Evolutionary conservation across 352 stramenopile genomes (phyloP), one percentile per base, ranked within the genome.

Genomic region (Thalassiosira livingstoniorum): DNA sequence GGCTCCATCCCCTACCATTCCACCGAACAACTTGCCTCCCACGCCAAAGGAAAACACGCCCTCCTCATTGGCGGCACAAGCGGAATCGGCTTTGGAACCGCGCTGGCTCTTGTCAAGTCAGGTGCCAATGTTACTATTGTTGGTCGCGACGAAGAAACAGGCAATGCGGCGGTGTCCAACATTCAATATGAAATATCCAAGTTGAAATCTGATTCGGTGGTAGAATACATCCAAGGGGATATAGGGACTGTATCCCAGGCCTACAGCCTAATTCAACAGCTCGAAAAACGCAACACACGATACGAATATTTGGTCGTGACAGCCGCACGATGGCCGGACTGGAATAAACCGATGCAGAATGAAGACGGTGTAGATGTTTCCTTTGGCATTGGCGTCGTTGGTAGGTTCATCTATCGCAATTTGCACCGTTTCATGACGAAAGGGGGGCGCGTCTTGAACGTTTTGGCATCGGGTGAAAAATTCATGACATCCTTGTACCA

Each of bases 321-420:
- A 29, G 76, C 76, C 15, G 76, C 68, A 15, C 75, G 62, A 2
- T 83, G 79, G 39, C 76, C 76, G n/a, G 54, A 83, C 32, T 78
- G 55, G 55, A 66, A 43, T 43, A 63, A 80, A 42, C 51, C 60
- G 21, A 67, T 71, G 21, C 34, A 64, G n/a, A 78, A 83, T 61
- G 76, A 80, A 53, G 76, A 83, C 58, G 67, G 68, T 5, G 18
- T 83, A 27, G 76, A 83, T 43, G 75, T 74, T 57, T 80, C 76
- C n/a, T 73, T 75, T 65, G 76, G 25, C 2, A 80, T 83, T 65
- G 67, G 11, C 1, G 68, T 78, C 3, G 68, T 83, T n/a, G 68
- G 76, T 42, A 57, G 76, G 21, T 83, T 64, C 55, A 35, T 83
- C 39, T 80, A 80, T 58, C 37, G 51, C 27, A 74, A 74, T 55